Evolutionary conservation across 129 eudicot species (phyloP).

Genomic region (Lonicera japonica): DNA sequence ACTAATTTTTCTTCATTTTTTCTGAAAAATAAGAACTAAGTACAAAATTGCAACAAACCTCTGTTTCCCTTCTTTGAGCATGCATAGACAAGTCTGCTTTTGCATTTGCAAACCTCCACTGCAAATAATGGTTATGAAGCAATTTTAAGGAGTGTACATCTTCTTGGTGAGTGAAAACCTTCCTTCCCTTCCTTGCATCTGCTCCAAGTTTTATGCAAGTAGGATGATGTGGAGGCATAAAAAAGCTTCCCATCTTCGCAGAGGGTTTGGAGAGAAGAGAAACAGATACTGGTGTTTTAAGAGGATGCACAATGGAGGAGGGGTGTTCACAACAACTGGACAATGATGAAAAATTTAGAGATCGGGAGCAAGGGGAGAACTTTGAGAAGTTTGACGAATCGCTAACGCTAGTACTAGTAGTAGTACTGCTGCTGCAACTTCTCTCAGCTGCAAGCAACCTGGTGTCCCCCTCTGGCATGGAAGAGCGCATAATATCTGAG

Average conservation of each 20-base stretch:
- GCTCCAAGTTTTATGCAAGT: constrained; percentile 28
- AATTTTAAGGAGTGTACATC: constrained; percentile 54
- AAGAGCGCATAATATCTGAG: constrained; percentile 33
- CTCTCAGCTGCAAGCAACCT: constrained; percentile 32
- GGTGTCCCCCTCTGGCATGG: constrained; percentile 38
- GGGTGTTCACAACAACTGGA: constrained; percentile 8
- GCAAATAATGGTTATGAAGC: constrained; percentile 60
- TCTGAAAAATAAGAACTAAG: too few relatives aligned
- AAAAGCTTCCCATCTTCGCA: constrained; percentile 21
- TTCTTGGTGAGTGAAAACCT: constrained; percentile 38
- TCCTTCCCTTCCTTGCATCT: constrained; percentile 51
- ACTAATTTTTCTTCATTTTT: too few relatives aligned
- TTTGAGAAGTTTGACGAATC: background rate
- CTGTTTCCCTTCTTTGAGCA: constrained; percentile 49
- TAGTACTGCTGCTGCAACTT: constrained; percentile 10
- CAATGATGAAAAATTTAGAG: constrained; percentile 42
- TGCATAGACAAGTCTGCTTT: constrained; percentile 58
- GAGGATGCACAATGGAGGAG: constrained; percentile 4
- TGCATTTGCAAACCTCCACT: constrained; percentile 84
- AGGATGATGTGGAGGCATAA: constrained; percentile 68
- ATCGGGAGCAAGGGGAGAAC: constrained; percentile 54
- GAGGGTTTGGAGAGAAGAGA: constrained; percentile 8
- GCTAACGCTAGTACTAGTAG: background rate
- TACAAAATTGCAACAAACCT: constrained; percentile 51
- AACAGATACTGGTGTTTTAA: too few relatives aligned